Base-by-base conservation (phyloP, 2,329 filamentous ascomycete species). In the Cercospora citrullina region DNA sequence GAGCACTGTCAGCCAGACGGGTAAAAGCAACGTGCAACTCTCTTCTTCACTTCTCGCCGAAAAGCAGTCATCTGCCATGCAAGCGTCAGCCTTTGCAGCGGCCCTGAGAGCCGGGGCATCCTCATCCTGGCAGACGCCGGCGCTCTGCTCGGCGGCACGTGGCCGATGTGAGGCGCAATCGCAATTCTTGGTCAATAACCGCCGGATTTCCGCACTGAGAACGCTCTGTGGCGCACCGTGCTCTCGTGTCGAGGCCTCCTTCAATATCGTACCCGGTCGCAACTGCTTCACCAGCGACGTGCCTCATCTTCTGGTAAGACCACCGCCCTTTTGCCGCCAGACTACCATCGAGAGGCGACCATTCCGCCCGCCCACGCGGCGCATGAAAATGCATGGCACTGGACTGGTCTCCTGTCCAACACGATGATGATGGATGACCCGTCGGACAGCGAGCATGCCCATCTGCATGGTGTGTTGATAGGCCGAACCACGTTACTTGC, bases 381-480 rank as follows among this genome's bases (percentile, higher is more conserved):
- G 53, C 53, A n/a, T 23, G 60, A 28, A 42, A 21, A 28, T 28
- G 60, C 36, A 63, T 30, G 42, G 16, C 28, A 51, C 23, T 14
- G n/a, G 4, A 23, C 18, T 64, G 45, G 48, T 33, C 18, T 61
- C 59, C 23, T 26, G 33, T 28, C 39, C 53, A 21, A 21, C 53
- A 7, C 12, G 14, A 57, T 64, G 18, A 21, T 48, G 42, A 21
- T 30, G 45, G 9, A 14, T 23, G 28, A 45, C 55, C 21, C 10
- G 36, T 64, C 60, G 53, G 53, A 53, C 65, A 66, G 64, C 58
- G 57, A 66, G 64, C 45, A 58, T 48, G 64, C 64, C 42, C 33
- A 33, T 61, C 23, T 26, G 59, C 64, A 60, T 31, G 57, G 26
- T 36, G 39, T 31, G 42, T 33, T 36, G 59, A 58, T 53, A 60